These are phyloP conservation scores for Calocera cornea DNA, from an alignment of 768 basidiomycete genomes.

Conservation along the genomic window DNA sequence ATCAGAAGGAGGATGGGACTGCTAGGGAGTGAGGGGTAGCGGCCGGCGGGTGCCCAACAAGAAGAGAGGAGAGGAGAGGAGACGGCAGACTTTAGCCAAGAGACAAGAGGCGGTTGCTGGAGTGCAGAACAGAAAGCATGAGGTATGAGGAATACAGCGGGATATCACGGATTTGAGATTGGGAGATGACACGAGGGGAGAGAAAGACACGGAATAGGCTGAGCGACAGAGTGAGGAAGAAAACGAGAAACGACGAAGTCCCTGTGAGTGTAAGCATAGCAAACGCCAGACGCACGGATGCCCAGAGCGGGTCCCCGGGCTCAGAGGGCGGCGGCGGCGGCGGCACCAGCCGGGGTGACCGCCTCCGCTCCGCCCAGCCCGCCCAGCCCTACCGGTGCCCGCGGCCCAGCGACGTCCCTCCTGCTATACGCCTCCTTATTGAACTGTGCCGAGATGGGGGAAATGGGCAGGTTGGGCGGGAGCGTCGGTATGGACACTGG, in stretches of 20 bases:
- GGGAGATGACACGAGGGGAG: no score
- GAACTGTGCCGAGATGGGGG: not conserved
- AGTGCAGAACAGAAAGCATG: no score
- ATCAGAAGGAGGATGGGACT: no score
- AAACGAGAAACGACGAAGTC: not conserved
- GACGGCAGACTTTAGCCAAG: not conserved
- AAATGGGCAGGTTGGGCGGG: not conserved
- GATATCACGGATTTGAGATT: not conserved
- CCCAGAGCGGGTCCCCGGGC: no score
- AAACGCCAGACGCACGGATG: no score
- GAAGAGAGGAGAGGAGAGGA: no score
- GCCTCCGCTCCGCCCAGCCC: no score
- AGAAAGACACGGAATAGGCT: no score
- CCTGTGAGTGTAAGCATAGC: not conserved
- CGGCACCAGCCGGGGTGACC: not conserved
- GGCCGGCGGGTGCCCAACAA: no score
- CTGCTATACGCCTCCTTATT: not conserved
- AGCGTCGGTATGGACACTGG: not conserved
- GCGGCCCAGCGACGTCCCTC: not conserved
- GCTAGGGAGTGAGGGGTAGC: no score
- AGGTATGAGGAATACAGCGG: not conserved
- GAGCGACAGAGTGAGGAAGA: not conserved
- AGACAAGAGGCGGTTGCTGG: not conserved
- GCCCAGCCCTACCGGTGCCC: not conserved
- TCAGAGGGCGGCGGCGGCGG: not conserved